Percentiles rank a stretch among this genome's conserved stretches.
Conservation (phyloP, 305 asterid genomes). For the Plantago lanceolata region DNA sequence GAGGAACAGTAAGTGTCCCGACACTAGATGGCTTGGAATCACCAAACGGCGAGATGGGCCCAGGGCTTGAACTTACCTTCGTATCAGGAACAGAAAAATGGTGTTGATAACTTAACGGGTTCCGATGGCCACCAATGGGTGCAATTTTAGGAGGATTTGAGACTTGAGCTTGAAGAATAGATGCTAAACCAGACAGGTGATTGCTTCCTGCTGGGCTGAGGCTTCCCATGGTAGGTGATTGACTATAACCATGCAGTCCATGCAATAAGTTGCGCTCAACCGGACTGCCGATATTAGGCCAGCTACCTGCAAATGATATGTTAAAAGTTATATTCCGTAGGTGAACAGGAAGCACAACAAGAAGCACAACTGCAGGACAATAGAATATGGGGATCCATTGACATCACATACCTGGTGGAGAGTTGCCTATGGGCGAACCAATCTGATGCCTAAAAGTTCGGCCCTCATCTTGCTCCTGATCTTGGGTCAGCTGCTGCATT, state of each 20-base stretch:
- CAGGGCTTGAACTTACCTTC: slow-evolving; percentile 49
- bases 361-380: background rate
- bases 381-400: background rate
- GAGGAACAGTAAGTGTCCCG: slow-evolving; percentile 87
- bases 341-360: too few relatives aligned
- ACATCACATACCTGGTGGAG: slow-evolving; percentile 77
- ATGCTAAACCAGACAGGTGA: slow-evolving; percentile 71
- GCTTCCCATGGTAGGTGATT: slow-evolving; percentile 43
- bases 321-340: slow-evolving; percentile 12
- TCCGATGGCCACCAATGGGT: slow-evolving; percentile 63
- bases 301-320: slow-evolving; percentile 47
- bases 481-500: slow-evolving; percentile 80
- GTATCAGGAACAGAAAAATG: slow-evolving; percentile 47
- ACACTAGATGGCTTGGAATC: slow-evolving; percentile 63
- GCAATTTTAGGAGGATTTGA: slow-evolving; percentile 68
- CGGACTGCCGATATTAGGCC: slow-evolving; percentile 82
- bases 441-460: slow-evolving; percentile 55
- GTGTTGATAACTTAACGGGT: slow-evolving; percentile 33
- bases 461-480: slow-evolving; percentile 72
- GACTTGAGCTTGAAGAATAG: slow-evolving; percentile 57
- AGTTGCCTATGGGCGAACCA: slow-evolving; percentile 77
- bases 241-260: slow-evolving; percentile 39
- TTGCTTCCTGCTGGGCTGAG: slow-evolving; percentile 55
- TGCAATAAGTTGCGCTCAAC: slow-evolving; percentile 51
- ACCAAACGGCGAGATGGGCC: slow-evolving; percentile 46